Percentiles rank a stretch among this genome's conserved stretches.
phyloP scores from a whole-genome alignment of 371 early-diverging fungal genomes.

The Zopfochytrium polystomum region DNA sequence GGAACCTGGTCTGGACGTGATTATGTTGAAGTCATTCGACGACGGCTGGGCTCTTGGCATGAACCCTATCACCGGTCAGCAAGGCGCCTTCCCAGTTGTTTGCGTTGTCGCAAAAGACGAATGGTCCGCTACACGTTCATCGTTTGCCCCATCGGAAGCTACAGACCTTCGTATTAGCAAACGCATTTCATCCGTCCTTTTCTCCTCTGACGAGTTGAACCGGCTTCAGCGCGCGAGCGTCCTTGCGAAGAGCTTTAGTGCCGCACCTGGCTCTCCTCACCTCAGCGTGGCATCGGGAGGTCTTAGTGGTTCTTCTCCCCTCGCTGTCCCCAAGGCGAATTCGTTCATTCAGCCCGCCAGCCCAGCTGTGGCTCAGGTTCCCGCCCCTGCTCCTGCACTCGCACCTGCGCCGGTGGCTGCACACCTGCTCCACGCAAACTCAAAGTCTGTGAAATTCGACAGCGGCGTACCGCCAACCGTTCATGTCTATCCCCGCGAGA shows the following conservation, averaged over 20 bases:
- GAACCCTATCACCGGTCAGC: constrained; percentile 35
- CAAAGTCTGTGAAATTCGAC: no score
- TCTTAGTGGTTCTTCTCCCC: background rate
- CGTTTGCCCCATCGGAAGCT: constrained; percentile 1
- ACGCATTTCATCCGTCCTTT: constrained; percentile 1
- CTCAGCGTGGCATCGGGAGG: background rate
- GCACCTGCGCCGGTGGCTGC: no score
- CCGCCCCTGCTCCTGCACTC: no score
- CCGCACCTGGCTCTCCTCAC: background rate
- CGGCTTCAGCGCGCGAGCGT: no score
- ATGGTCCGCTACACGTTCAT: background rate
- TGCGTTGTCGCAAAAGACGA: constrained; percentile 35
- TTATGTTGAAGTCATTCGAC: constrained; percentile 41
- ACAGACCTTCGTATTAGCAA: background rate
- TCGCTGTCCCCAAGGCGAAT: no score
- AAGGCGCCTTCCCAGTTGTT: constrained; percentile 50
- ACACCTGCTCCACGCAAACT: no score
- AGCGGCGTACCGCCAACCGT: no score
- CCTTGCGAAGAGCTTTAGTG: background rate
- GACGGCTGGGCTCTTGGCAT: constrained; percentile 51
- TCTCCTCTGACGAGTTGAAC: background rate
- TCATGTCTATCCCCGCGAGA: no score
- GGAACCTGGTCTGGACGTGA: constrained; percentile 34
- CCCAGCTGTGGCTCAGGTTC: no score
- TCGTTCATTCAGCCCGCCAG: no score